These are phyloP conservation scores for Lactarius hengduanensis DNA, from an alignment of 768 basidiomycete genomes.

Conservation along the genomic window DNA sequence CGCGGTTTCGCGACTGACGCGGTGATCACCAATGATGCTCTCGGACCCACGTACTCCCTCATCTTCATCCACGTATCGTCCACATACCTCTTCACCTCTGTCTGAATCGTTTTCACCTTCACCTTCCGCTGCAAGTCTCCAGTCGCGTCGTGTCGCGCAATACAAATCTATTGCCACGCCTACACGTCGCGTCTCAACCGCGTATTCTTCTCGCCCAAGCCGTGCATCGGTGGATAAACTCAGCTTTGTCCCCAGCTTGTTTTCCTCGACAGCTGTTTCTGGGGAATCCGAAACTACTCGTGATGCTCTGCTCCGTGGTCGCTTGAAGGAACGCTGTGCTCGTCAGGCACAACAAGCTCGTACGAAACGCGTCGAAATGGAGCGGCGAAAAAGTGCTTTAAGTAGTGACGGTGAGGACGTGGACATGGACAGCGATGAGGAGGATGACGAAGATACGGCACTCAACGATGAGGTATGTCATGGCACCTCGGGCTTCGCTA, in stretches of 20 bases:
- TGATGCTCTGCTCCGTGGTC: constrained; percentile 29
- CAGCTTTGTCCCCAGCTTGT: not conserved
- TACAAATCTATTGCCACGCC: constrained; percentile 27
- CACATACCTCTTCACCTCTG: constrained; percentile 27
- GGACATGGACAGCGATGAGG: constrained; percentile 26
- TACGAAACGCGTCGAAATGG: constrained; percentile 22
- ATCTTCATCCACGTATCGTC: constrained; percentile 17
- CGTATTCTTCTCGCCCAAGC: constrained; percentile 20
- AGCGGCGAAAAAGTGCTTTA: constrained; percentile 14
- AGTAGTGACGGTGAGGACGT: constrained; percentile 33
- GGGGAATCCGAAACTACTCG: constrained; percentile 24
- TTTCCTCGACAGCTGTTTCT: not conserved
- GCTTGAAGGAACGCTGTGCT: constrained; percentile 31
- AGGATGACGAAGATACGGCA: constrained; percentile 20
- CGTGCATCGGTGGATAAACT: not conserved
- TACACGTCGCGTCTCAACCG: constrained; percentile 19
- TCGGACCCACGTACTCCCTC: constrained; percentile 24
- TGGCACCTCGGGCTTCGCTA: not conserved
- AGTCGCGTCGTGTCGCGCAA: constrained; percentile 26
- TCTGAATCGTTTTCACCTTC: constrained; percentile 23
- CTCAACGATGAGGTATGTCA: constrained; percentile 33
- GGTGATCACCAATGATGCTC: constrained; percentile 6
- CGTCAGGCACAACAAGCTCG: constrained; percentile 29
- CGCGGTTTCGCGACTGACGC: not conserved
- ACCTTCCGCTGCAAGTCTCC: constrained; percentile 16